These are phyloP conservation scores for Xylaria arbuscula DNA, from an alignment of 2,329 filamentous ascomycete species.

Conservation along the genomic window DNA sequence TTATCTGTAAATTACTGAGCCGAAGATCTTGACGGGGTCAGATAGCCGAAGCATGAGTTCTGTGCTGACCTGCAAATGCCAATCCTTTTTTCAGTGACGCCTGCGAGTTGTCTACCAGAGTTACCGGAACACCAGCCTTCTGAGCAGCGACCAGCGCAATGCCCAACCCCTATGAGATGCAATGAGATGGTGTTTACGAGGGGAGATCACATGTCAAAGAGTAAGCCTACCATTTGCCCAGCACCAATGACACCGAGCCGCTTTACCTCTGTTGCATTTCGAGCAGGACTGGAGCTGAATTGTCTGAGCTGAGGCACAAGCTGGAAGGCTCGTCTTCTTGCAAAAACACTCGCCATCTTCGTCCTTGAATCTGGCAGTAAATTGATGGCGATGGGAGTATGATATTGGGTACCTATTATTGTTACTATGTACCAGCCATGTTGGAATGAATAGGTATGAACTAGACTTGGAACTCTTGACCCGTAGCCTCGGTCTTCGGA, in stretches of 20 bases:
- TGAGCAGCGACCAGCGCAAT: constrained; percentile 95
- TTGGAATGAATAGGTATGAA: constrained; percentile 1
- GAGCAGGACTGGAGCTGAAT: constrained; percentile 76
- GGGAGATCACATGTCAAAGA: constrained; percentile 53
- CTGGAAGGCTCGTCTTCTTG: constrained; percentile 54
- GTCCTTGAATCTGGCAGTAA: constrained; percentile 2
- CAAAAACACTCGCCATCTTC: constrained; percentile 56
- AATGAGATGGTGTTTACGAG: constrained; percentile 43
- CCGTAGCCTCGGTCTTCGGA: constrained; percentile 49
- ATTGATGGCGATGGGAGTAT: constrained; percentile 7
- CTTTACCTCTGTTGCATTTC: constrained; percentile 78
- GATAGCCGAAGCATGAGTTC: constrained; percentile 19
- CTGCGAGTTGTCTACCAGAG: constrained; percentile 84
- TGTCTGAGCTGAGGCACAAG: constrained; percentile 59
- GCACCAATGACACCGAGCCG: constrained; percentile 91
- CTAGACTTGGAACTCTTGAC: neutral
- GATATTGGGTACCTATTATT: too few relatives aligned
- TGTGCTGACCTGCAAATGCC: constrained; percentile 79
- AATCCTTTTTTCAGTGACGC: constrained; percentile 88
- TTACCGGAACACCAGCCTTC: constrained; percentile 85
- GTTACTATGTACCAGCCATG: neutral
- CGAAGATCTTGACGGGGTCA: neutral
- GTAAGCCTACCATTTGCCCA: constrained; percentile 86
- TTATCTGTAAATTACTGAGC: constrained; percentile 70
- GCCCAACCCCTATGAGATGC: constrained; percentile 77